A percentile compares a stretch with the other conserved stretches of the same genome.
These are phyloP conservation scores for Populus hybrid DNA, from an alignment of 441 rosid genomes.

Conservation along the genomic window DNA sequence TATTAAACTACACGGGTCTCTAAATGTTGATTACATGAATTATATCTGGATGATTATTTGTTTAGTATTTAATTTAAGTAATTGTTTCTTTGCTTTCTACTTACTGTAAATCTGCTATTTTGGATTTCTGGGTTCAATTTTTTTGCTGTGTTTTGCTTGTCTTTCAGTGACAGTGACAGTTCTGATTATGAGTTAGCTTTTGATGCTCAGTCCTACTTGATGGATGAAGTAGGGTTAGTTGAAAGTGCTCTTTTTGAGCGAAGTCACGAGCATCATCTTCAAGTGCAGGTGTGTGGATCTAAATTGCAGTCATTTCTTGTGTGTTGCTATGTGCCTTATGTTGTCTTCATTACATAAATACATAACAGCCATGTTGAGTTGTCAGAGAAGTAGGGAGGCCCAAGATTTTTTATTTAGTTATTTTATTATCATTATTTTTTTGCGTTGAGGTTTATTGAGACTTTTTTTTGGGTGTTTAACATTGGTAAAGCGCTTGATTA, in stretches of 20 bases:
- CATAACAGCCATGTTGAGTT: background rate
- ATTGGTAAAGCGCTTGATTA: slow-evolving; percentile 6
- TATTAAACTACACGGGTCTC: background rate
- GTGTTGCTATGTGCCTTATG: background rate
- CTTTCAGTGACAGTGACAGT: slow-evolving; percentile 48
- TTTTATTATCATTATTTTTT: background rate
- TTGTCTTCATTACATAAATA: slow-evolving; percentile 6
- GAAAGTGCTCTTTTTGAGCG: slow-evolving; percentile 59
- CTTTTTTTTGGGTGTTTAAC: slow-evolving; percentile 6
- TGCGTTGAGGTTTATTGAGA: background rate
- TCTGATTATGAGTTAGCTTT: slow-evolving; percentile 45
- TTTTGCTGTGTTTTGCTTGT: background rate
- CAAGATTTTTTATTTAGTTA: background rate
- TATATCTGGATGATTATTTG: background rate
- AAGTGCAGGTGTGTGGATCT: slow-evolving; percentile 49
- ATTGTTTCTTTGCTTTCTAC: background rate
- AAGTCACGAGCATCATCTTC: slow-evolving; percentile 50
- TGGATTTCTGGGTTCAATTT: background rate
- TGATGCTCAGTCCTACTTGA: slow-evolving; percentile 39
- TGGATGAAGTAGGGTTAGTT: slow-evolving; percentile 48
- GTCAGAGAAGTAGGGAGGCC: background rate
- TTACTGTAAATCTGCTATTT: background rate
- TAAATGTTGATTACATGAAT: background rate
- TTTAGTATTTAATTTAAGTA: background rate
- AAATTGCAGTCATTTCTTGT: background rate